A percentile compares a stretch with the other conserved stretches of the same genome.
Evolutionary conservation across 75 land plant species (phyloP).

Genomic region (Selaginella moellendorffii): DNA sequence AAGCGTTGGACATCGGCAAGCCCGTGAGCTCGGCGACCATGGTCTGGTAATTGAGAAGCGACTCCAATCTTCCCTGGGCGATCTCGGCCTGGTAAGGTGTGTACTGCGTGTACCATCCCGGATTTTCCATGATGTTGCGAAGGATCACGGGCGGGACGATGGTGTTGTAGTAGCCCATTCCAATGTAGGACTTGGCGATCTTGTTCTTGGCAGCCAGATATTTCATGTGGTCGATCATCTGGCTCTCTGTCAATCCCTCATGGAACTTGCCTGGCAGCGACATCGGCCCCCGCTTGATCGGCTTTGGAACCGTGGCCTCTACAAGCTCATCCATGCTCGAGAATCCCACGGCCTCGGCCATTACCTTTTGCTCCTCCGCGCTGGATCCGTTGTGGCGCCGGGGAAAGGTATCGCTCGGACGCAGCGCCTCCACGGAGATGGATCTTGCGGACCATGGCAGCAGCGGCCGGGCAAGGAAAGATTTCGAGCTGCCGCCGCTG

Average conservation of each 20-base stretch:
- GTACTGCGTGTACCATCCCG: conserved; percentile 98
- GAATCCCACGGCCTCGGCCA: conserved; percentile 66
- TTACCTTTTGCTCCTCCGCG: conserved; percentile 55
- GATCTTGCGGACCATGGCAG: conserved; percentile 23
- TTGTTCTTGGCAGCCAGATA: conserved; percentile 64
- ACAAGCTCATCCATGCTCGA: conserved; percentile 50
- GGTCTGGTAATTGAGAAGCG: conserved; percentile 82
- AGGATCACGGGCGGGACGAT: conserved; percentile 78
- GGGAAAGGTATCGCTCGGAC: conserved; percentile 78
- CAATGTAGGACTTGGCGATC: conserved; percentile 79
- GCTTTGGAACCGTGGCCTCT: conserved; percentile 86
- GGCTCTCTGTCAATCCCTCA: conserved; percentile 75
- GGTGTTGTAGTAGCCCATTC: conserved; percentile 95
- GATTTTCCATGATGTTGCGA: conserved; percentile 92
- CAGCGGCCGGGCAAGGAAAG: not conserved
- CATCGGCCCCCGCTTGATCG: conserved; percentile 44
- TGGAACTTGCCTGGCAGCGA: conserved; percentile 38
- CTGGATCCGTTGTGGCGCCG: conserved; percentile 83
- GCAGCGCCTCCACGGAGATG: conserved; percentile 60
- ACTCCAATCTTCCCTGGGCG: conserved; percentile 85
- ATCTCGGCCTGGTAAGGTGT: conserved; percentile 99
- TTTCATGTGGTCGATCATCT: conserved; percentile 89
- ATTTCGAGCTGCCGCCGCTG: not conserved
- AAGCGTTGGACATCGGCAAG: conserved; percentile 95
- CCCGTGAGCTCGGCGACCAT: conserved; percentile 85